Base-by-base conservation (phyloP, 2,329 filamentous ascomycete species). In the Cadophora gregata region DNA sequence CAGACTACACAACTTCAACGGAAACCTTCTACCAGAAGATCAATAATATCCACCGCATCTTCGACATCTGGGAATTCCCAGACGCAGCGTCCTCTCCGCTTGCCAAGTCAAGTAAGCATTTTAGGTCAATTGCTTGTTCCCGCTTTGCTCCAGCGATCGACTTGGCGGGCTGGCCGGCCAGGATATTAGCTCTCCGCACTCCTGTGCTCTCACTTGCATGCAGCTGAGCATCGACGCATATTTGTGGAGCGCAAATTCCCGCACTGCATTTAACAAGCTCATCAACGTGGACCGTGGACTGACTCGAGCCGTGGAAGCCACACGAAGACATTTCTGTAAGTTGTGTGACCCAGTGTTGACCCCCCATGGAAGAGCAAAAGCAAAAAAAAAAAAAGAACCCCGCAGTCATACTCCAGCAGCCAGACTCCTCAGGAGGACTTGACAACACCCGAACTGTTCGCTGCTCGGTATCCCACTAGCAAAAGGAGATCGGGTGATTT, bases 51-150 rank as follows among this genome's bases (percentile, higher is more conserved):
- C 19, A 47, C 19, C 5, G 42, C 19, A 21, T 21, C n/a, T 47
- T 47, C n/a, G 19, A 47, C 42, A 47, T 47, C 42, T 47, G 48
- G 48, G 48, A 29, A 29, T 29, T 51, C 19, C 48, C 48, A 21
- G 31, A n/a, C 9, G 7, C 51, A 36, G 27, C 51, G 33, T 24
- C 27, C 10, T 24, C 29, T 55, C 51, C 27, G 9, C 29, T 55
- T 36, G 51, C 51, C 51, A 36, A 55, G 51, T 29, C 27, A n/a
- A 36, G 51, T 29, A 55, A 55, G 51, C 51, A 29, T 55, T 55
- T 21, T 33, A 27, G 51, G 51, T 12, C 29, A 19, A 24, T 33
- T 55, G 51, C 51, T 55, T 55, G 24, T 36, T 55, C 19, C 19
- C 31, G 5, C n/a, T 33, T 33, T 27, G 14, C 50, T 29, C 48